These are phyloP conservation scores for Antarctomyces pellizariae DNA, from an alignment of 495 filamentous ascomycete genomes.

Conservation along the genomic window DNA sequence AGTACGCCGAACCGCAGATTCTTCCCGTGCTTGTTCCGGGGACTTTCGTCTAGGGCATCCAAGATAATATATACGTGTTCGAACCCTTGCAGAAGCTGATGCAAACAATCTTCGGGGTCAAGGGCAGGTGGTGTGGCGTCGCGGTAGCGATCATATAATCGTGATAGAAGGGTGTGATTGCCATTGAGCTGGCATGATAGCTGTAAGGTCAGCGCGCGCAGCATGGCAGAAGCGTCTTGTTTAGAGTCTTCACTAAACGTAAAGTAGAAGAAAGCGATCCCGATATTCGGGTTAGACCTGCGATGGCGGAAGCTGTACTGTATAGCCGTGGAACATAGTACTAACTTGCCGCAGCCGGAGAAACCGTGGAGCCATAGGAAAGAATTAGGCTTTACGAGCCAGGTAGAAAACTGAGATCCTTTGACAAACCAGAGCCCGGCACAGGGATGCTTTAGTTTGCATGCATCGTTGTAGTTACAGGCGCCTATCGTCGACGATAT, in stretches of 20 bases:
- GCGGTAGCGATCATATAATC: constrained; percentile 7
- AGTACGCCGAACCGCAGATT: constrained; percentile 12
- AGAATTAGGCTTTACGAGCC: constrained; percentile 15
- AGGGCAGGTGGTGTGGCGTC: no score
- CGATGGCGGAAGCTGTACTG: constrained; percentile 10
- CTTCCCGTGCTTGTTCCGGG: no score
- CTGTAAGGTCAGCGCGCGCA: constrained; percentile 17
- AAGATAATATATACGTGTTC: no score
- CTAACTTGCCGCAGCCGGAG: constrained; percentile 20
- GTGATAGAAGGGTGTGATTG: constrained; percentile 6
- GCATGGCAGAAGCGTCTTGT: constrained; percentile 12
- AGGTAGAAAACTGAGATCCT: constrained; percentile 10
- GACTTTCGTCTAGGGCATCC: no score
- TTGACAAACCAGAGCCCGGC: constrained; percentile 17
- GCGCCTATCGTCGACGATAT: constrained; percentile 11
- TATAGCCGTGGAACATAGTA: constrained; percentile 17
- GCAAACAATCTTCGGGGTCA: no score
- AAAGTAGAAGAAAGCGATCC: constrained; percentile 21
- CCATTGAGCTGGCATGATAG: constrained; percentile 13
- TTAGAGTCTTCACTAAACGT: constrained; percentile 17
- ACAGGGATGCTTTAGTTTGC: constrained; percentile 9
- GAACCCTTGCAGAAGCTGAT: no score
- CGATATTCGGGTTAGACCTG: constrained; percentile 6
- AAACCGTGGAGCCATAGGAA: constrained; percentile 20
- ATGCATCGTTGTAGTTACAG: constrained; percentile 13